Conservation (phyloP, 148 eudicot genomes). For the Suaeda aralocaspica region DNA sequence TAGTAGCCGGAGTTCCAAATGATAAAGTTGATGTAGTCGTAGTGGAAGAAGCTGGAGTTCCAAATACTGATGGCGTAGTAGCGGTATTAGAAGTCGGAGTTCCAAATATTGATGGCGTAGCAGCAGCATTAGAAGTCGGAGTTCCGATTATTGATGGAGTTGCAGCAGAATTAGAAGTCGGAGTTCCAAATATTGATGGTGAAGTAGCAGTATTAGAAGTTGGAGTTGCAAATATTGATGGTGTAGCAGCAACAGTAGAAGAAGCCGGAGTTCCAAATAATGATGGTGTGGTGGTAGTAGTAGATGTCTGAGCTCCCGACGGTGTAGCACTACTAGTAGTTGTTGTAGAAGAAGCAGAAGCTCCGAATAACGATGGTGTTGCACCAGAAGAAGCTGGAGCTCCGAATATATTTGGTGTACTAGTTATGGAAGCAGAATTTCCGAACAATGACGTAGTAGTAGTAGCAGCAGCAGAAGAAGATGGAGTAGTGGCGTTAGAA, state of each 20-base stretch:
- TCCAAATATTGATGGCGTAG: not conserved
- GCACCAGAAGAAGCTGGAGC: constrained; percentile 10
- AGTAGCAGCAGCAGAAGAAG: no score
- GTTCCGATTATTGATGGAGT: not conserved
- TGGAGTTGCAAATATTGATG: not conserved
- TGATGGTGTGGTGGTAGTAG: not conserved
- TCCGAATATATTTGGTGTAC: not conserved
- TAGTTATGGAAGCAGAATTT: constrained; percentile 4
- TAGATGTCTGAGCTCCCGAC: not conserved
- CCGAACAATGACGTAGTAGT: not conserved
- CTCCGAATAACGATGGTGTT: not conserved
- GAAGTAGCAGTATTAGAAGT: not conserved
- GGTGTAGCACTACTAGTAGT: no score
- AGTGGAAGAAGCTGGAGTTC: not conserved
- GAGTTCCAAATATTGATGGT: not conserved
- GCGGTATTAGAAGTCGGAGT: not conserved
- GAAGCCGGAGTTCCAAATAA: not conserved
- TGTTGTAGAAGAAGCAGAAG: constrained; percentile 11
- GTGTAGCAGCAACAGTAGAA: not conserved
- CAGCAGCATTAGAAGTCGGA: not conserved
- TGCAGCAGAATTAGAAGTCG: not conserved
- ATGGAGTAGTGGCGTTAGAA: no score
- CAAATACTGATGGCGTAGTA: not conserved
- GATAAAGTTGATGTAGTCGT: not conserved
- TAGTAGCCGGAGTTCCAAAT: constrained; percentile 2